A percentile compares a stretch with the other conserved stretches of the same genome.
Evolutionary conservation across 768 basidiomycete genomes (phyloP).

Genomic region (Mycena olivaceomarginata): DNA sequence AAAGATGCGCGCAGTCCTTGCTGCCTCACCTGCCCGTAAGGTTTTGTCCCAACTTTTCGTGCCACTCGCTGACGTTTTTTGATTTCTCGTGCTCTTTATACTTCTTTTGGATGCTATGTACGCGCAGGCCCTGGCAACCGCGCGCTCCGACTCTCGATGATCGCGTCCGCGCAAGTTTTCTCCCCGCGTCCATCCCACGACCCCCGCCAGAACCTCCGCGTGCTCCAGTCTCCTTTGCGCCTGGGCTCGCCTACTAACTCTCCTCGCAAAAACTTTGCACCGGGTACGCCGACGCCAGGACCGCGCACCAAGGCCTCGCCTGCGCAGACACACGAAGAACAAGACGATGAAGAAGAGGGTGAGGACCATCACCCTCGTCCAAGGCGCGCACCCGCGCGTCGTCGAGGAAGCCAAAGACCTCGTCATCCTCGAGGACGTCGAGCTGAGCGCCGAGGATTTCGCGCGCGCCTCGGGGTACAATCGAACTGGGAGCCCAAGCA

Average conservation of each 20-base stretch:
- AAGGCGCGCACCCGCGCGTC: conserved; percentile 80
- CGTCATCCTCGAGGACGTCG: conserved; percentile 83
- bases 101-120: background rate
- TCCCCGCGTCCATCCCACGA: conserved; percentile 77
- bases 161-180: conserved; percentile 84
- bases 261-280: conserved; percentile 27
- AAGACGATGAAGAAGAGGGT: conserved; percentile 60
- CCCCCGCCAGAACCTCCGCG: conserved; percentile 77
- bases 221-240: conserved; percentile 77
- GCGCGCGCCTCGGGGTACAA: conserved; percentile 36
- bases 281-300: conserved; percentile 17
- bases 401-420: conserved; percentile 83
- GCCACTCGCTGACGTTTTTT: conserved; percentile 3
- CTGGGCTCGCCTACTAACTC: conserved; percentile 49
- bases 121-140: conserved; percentile 59
- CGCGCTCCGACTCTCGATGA: conserved; percentile 83
- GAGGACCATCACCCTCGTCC: conserved; percentile 77
- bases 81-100: background rate
- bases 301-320: conserved; percentile 19
- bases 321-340: conserved; percentile 4
- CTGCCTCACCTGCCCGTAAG: conserved; percentile 70
- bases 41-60: conserved; percentile 27
- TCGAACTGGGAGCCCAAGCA: background rate
- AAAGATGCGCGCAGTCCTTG: conserved; percentile 72
- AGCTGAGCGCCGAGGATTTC: conserved; percentile 43